Base-by-base conservation (phyloP, 345 rosid species). In the Toxicodendron radicans region DNA sequence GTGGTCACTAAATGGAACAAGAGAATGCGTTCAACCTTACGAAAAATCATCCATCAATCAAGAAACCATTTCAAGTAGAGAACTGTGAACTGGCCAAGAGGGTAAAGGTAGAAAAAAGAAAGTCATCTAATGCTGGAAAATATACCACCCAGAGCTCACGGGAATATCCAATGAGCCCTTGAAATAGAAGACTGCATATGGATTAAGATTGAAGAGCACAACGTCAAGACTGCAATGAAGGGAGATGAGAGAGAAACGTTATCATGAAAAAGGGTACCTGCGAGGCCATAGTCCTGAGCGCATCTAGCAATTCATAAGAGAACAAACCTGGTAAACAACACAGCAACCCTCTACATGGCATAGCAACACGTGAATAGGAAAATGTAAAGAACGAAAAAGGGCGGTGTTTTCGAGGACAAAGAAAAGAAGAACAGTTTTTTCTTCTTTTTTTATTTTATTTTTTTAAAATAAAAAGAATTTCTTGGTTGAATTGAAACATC, bases 291-390 rank as follows among this genome's bases (percentile, higher is more conserved):
- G 82, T 69, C 51, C 78, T 75, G 80, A 76, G 30, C 79, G 54
- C 70, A 74, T 64, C 73, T 72, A 77, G 82, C 85, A 81, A 75
- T 64, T 64, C 76, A 83, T 64, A 81, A 85, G 85, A 85, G 84
- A 84, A 86, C 87, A 88, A 85, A 85, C 76, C 75, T 75, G 79
- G 87, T 71, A 88, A 38, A 88, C 75, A 78, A 85, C 81, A 66
- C 80, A 56, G 51, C 51, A 35, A 59, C 64, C 76, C 75, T 73
- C 81, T 77, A 74, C 76, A 78, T 83, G 78, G 75, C 83, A 74
- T 75, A 81, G 81, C 85, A 83, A 83, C 92, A 90, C 88, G 95
- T 90, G 92, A 90, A 87, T 78, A 70, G 73, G 72, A n/a, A 78
- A 74, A 72, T 35, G 64, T 45, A 33, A 63, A 68, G 16, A 74